Percentiles rank a stretch among this genome's conserved stretches.
These are phyloP conservation scores for Ascochyta pisi DNA, from an alignment of 2,329 filamentous ascomycete genomes.

Conservation along the genomic window DNA sequence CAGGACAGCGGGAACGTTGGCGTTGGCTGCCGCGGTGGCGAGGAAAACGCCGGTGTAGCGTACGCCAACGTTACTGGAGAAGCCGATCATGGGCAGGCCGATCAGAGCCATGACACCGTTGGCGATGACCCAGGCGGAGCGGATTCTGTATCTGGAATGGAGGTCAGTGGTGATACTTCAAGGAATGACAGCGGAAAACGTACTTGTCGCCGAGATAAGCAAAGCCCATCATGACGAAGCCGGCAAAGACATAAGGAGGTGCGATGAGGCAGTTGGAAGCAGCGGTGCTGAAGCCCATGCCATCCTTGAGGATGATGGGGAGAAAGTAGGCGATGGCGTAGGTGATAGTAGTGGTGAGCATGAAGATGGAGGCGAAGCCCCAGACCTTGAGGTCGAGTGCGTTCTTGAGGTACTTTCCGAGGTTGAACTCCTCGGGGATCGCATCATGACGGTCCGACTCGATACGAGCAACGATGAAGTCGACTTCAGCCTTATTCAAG, in stretches of 20 bases:
- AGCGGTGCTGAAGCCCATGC: constrained; percentile 38
- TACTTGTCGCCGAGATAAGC: constrained; percentile 69
- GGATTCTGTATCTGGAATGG: constrained; percentile 57
- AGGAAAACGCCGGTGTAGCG: constrained; percentile 71
- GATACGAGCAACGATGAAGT: constrained; percentile 38
- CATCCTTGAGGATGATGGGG: constrained; percentile 39
- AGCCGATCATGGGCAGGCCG: constrained; percentile 76
- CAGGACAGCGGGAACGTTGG: constrained; percentile 76
- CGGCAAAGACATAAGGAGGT: constrained; percentile 38
- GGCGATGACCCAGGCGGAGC: constrained; percentile 70
- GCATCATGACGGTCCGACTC: constrained; percentile 39
- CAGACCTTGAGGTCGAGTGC: constrained; percentile 32
- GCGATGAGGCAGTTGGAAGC: constrained; percentile 37
- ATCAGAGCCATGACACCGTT: constrained; percentile 72
- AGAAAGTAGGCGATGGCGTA: constrained; percentile 43
- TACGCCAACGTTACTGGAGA: constrained; percentile 61
- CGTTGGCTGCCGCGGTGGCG: constrained; percentile 74
- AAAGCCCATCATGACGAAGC: constrained; percentile 54
- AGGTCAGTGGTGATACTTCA: neutral
- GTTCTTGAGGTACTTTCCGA: constrained; percentile 27
- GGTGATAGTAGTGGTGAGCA: constrained; percentile 34
- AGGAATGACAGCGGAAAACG: neutral
- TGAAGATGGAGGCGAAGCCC: constrained; percentile 32
- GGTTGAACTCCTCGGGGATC: constrained; percentile 35
- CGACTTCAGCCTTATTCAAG: constrained; percentile 33